Evolutionary conservation across 1,284 basidiomycete genomes (phyloP), one percentile per base, ranked within the genome.

Genomic region (Chalciporus sp.): DNA sequence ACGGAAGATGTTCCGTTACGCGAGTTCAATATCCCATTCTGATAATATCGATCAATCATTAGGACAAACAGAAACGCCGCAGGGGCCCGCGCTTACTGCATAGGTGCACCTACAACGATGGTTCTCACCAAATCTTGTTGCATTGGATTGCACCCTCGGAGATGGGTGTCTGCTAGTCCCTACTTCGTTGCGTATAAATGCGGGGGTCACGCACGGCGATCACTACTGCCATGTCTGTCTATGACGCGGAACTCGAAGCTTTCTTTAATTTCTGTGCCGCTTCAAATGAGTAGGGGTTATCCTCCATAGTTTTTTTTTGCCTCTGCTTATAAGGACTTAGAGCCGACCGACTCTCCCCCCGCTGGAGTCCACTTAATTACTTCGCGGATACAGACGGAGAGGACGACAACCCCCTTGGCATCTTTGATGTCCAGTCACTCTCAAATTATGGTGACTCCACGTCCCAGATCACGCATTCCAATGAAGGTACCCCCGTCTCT

Each of bases 61-160:
- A 41, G 47, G 39, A 20, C 29, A 48, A 48, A 48, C 47, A 48
- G 27, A n/a, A 37, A 16, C 37, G 40, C 39, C 47, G 26, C 27
- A 31, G 46, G 27, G 26, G 27, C 37, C 31, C 27, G 4, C 33
- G 33, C 33, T 35, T 35, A 35, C 33, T 6, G 28, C 28, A 11
- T 11, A 14, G 11, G n/a, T 11, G 47, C 47, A 40, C 47, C 47
- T 31, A 49, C 37, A 42, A 37, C n/a, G 35, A n/a, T 37, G n/a
- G n/a, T 29, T 39, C 23, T 29, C 17, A 19, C 33, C 47, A n/a
- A 31, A 40, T 12, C 46, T 47, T 28, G 37, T 41, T 12, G 19
- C 27, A 11, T 20, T 6, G 27, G 26, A 28, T 27, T 19, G 12
- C 9, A n/a, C n/a, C 35, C 46, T 47, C 47, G 17, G 27, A 48